Percentiles rank a stretch among this genome's conserved stretches.
Evolutionary conservation across 441 rosid species (phyloP).

Genomic region (Rhodomyrtus psidioides): DNA sequence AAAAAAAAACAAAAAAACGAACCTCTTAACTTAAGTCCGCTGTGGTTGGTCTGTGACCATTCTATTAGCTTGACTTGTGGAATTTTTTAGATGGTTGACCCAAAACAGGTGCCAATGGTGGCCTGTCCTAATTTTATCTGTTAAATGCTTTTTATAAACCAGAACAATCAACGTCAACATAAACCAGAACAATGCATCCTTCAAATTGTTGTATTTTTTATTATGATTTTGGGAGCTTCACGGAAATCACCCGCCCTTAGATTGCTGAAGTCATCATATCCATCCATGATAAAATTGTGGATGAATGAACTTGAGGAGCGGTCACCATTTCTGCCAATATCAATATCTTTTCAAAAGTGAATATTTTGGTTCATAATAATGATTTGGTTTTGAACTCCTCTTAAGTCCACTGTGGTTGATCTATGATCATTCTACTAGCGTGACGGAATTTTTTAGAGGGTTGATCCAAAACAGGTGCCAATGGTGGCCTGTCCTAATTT

Average conservation of each 20-base stretch:
- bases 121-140: neutral
- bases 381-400: neutral
- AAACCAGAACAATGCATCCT: neutral
- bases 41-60: neutral
- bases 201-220: neutral
- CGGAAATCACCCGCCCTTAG: neutral
- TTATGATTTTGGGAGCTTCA: neutral
- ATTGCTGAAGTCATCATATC: neutral
- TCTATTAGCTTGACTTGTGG: neutral
- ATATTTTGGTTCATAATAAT: neutral
- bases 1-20: too few species aligned
- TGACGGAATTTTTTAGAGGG: neutral
- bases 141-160: neutral
- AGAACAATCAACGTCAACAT: neutral
- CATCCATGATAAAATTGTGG: neutral
- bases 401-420: neutral
- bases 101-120: neutral
- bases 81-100: neutral
- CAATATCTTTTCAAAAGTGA: neutral
- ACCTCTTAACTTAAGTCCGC: neutral
- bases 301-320: neutral
- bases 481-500: neutral
- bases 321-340: neutral
- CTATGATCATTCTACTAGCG: neutral
- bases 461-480: neutral